Evolutionary conservation across 208 protist species (phyloP), one percentile per base, ranked within the genome.

Genomic region (Spongospora subterranea): DNA sequence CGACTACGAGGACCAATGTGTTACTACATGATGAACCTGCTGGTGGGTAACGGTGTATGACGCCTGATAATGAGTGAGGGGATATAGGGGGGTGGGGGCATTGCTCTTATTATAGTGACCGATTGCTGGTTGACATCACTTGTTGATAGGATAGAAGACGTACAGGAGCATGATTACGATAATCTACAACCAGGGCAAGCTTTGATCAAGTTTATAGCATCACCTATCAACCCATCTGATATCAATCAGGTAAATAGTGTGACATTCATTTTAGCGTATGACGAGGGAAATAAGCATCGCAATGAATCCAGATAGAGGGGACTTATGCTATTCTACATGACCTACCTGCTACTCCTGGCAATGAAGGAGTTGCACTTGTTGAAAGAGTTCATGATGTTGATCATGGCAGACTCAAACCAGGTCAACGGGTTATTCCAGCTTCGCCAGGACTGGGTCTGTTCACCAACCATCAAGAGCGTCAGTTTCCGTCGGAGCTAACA

Each of bases 201-300:
- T n/a, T 94, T 98, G 13, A 95, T 99, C 82, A 97, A 97, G 94
- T 98, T 99, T 96, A 89, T 98, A 6, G 96, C 96, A 0, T 96
- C 97, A 0, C 97, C 98, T 39, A 97, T 99, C 38, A 98, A 99
- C 92, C 96, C 96, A 60, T 96, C 98, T 11, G 98, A 99, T 93
- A 96, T 98, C 88, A 98, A 97, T 92, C 93, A 97, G 43, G 96
- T 98, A 60, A 60, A 60, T 29, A 60, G 13, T n/a, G n/a, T n/a
- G n/a, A n/a, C n/a, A n/a, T n/a, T n/a, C n/a, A n/a, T n/a, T n/a
- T n/a, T n/a, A n/a, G n/a, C 6, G 50, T 6, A 29, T 60, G 50
- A 60, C 24, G 50, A 29, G 50, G 24, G 24, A 24, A 6, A 60
- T 6, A 60, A 29, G 13, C 50, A 60, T 24, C 24, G 13, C 6